Evolutionary conservation across 2,329 filamentous ascomycete species (phyloP), one percentile per base, ranked within the genome.

Genomic region (Venturia asperata): DNA sequence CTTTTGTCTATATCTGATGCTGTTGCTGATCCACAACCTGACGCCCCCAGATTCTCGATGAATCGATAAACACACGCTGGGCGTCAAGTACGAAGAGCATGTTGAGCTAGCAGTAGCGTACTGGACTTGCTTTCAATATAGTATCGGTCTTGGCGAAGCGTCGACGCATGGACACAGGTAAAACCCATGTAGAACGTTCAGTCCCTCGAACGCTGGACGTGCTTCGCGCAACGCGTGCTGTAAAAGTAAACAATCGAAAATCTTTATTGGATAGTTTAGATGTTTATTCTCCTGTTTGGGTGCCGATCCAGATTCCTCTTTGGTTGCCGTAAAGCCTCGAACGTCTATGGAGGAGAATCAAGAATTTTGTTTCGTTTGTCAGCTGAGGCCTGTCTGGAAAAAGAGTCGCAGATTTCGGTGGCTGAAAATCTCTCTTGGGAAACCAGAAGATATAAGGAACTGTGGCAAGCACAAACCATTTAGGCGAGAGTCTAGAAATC

Each of bases 381-480:
- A n/a, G 52, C 52, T 58, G 52, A 58, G 17, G 27, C 52, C 24
- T 15, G 52, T 37, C 52, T 58, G 52, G 52, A 58, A 37, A 58
- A 58, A 19, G 30, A 58, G 52, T 58, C 15, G 52, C 52, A 58
- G 5, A 58, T 37, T 37, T 37, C 37, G 52, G 52, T 58, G 52
- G 52, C 52, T 58, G 52, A 58, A 37, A 37, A 58, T 58, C 19
- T 39, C 52, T 58, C 52, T 3, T 58, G 52, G 34, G 52, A 58
- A 58, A 58, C 52, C 52, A 13, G 37, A 37, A 58, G 30, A 37
- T 58, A 58, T 27, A 19, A 17, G 17, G 24, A 56, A 52, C 47
- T 52, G n/a, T 17, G 17, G 49, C 49, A 56, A 56, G 34, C 30
- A 19, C 27, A 21, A 27, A 58, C 21, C 19, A 37, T 17, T 2